Base-by-base conservation (phyloP, 1,284 basidiomycete genomes). In the Pisolithus thermaeus region DNA sequence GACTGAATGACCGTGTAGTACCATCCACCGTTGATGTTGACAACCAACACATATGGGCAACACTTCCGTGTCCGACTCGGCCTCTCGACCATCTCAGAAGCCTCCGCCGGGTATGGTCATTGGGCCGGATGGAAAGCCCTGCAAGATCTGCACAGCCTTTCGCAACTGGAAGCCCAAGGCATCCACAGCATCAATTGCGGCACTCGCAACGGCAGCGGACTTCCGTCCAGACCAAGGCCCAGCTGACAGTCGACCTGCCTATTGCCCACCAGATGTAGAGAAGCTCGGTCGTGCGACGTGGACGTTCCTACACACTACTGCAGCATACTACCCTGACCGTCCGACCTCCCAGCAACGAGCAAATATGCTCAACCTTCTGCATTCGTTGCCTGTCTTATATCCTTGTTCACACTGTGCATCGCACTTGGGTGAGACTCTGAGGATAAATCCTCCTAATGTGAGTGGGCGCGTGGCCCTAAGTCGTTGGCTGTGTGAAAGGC, bases 251-350 rank as follows among this genome's bases (percentile, higher is more conserved):
- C 77, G 74, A 43, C 80, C 81, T 2, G 71, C 73, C 23, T 73
- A 89, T 55, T 97, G 94, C 63, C 94, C 94, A 11, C 83, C 92
- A 0, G 93, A 97, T 67, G 84, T 87, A 42, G 90, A 92, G 60
- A 76, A 82, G 52, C 83, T 97, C 39, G 94, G 94, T 5, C 81
- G 84, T 47, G 87, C 94, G 46, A 96, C 94, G 3, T 97, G 94
- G 94, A 89, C 92, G 18, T 97, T 97, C 78, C 77, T 97, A 36
- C 94, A 97, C 66, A 87, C 92, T 1, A 87, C 93, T 3, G 92
- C 92, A 0, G 90, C 94, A 16, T 95, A 97, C 69, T 97, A 94
- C 69, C 93, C 94, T n/a, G 78, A 85, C 25, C 69, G 73, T 25
- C 90, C 94, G 0, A 80, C 83, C 0, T 72, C 81, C 0, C 70